phyloP scores from a whole-genome alignment of 371 early-diverging fungal species.

The Lichtheimia ramosa region DNA sequence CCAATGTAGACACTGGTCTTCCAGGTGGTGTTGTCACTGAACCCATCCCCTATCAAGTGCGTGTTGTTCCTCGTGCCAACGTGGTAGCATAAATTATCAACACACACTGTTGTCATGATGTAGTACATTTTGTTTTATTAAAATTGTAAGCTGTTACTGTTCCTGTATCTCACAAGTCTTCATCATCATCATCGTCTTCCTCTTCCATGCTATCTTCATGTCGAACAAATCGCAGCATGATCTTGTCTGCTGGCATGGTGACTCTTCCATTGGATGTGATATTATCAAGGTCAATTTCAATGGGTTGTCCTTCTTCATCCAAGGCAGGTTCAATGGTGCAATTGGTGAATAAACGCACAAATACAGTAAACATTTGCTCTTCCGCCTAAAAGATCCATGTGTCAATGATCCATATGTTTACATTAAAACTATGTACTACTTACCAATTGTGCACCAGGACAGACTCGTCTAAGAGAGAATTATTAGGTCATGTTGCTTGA shows the following conservation, averaged over 20 bases:
- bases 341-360: conserved; percentile 9
- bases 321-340: conserved; percentile 14
- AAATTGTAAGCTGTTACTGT: too few relatives aligned
- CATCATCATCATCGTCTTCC: not conserved
- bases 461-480: conserved; percentile 7
- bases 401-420: not conserved
- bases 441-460: conserved; percentile 14
- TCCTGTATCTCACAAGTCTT: conserved; percentile 3
- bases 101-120: not conserved
- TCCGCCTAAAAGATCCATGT: conserved; percentile 5
- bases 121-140: not conserved
- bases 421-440: not conserved
- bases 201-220: conserved; percentile 3
- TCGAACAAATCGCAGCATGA: conserved; percentile 4
- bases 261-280: conserved; percentile 5
- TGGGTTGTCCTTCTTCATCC: conserved; percentile 4
- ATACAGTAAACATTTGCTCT: conserved; percentile 8
- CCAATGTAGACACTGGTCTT: conserved; percentile 2
- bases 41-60: not conserved
- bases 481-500: not conserved
- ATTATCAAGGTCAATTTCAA: not conserved
- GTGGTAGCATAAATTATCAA: too few relatives aligned
- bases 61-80: conserved; percentile 1
- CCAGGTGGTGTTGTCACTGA: conserved; percentile 6
- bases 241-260: not conserved